Percentiles rank a stretch among this genome's conserved stretches.
Conservation (phyloP, 805 yeast species). For the Lachancea fermentati region DNA sequence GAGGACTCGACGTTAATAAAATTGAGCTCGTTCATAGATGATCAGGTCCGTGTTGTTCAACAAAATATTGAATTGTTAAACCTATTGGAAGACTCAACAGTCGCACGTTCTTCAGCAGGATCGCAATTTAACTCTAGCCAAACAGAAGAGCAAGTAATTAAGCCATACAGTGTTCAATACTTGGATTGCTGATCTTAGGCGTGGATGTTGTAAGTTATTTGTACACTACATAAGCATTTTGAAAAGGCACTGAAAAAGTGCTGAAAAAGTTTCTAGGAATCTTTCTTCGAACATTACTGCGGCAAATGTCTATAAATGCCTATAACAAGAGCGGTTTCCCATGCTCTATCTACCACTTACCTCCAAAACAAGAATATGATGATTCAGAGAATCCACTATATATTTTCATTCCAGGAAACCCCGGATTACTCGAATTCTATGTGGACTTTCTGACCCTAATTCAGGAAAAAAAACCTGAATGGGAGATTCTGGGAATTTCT, state of each 20-base stretch:
- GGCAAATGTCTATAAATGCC: slow-evolving; percentile 9
- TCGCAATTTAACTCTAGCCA: slow-evolving; percentile 7
- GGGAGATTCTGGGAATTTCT: slow-evolving; percentile 55
- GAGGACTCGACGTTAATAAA: slow-evolving; percentile 23
- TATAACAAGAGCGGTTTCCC: slow-evolving; percentile 14
- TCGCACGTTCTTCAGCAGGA: slow-evolving; percentile 6
- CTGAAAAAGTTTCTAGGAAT: neutral
- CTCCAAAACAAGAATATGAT: neutral
- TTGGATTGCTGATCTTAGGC: slow-evolving; percentile 16
- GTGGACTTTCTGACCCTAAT: slow-evolving; percentile 44
- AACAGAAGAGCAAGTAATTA: slow-evolving; percentile 14
- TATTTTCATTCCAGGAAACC: slow-evolving; percentile 70
- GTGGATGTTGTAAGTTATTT: neutral
- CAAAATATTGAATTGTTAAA: slow-evolving; percentile 29
- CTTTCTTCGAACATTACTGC: neutral
- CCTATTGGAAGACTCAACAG: slow-evolving; percentile 19
- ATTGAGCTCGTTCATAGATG: slow-evolving; percentile 22
- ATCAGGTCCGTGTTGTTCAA: slow-evolving; percentile 25
- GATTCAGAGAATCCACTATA: slow-evolving; percentile 35
- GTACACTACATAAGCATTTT: too few relatives aligned
- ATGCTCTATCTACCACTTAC: slow-evolving; percentile 17
- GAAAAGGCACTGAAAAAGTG: too few relatives aligned
- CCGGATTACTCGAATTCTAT: slow-evolving; percentile 66
- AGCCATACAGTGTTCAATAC: slow-evolving; percentile 29
- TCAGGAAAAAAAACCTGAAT: slow-evolving; percentile 37